Conservation (phyloP, 805 yeast species). For the Ogataea angusta region DNA sequence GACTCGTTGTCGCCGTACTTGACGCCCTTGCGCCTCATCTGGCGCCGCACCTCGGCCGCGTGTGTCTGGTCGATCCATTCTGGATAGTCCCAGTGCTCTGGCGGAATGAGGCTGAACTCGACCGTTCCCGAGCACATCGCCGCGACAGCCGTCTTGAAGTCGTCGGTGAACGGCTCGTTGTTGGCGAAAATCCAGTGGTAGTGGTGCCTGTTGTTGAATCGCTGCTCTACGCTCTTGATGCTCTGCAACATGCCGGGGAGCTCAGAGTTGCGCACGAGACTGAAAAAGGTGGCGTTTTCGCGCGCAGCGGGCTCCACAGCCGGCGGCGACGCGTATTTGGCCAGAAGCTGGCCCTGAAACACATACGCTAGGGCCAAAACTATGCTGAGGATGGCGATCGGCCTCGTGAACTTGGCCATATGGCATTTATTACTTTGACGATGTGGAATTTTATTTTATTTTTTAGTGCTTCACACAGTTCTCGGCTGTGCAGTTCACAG, state of each 20-base stretch:
- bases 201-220: constrained; percentile 57
- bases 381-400: neutral
- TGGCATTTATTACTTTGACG: neutral
- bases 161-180: constrained; percentile 56
- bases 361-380: neutral
- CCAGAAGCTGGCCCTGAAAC: neutral
- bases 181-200: constrained; percentile 78
- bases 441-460: neutral
- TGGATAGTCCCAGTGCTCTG: constrained; percentile 67
- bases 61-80: constrained; percentile 53
- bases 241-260: constrained; percentile 51
- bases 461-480: constrained; percentile 32
- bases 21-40: constrained; percentile 40
- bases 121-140: constrained; percentile 53
- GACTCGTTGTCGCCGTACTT: constrained; percentile 48
- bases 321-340: neutral
- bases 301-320: constrained; percentile 1
- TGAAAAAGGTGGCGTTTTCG: constrained; percentile 63
- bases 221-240: constrained; percentile 55
- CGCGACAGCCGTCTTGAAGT: constrained; percentile 47
- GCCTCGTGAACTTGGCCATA: neutral
- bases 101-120: constrained; percentile 56
- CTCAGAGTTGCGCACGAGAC: constrained; percentile 65
- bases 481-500: constrained; percentile 47
- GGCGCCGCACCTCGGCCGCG: constrained; percentile 44